Percentiles rank a stretch among this genome's conserved stretches.
Evolutionary conservation across 1,284 basidiomycete genomes (phyloP).

Genomic region (Pterula multifida): DNA sequence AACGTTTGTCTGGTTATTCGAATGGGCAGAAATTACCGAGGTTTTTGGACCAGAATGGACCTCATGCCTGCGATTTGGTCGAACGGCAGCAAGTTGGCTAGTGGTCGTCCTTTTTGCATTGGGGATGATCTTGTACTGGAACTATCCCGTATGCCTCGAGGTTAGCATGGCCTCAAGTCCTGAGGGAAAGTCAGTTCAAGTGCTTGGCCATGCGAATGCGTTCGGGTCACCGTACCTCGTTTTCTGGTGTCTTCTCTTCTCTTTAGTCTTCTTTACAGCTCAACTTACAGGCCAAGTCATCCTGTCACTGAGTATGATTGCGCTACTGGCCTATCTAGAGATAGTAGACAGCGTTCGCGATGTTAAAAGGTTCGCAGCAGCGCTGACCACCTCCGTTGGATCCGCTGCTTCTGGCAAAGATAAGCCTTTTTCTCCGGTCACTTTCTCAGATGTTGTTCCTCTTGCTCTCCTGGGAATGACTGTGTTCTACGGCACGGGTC

Average conservation of each 20-base stretch:
- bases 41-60: slow-evolving; percentile 29
- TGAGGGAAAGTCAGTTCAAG: slow-evolving; percentile 38
- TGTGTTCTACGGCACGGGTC: slow-evolving; percentile 82
- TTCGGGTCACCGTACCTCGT: slow-evolving; percentile 83
- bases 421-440: slow-evolving; percentile 23
- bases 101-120: slow-evolving; percentile 22
- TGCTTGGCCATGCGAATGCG: slow-evolving; percentile 85
- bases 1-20: slow-evolving; percentile 65
- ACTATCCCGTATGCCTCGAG: slow-evolving; percentile 61
- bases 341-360: slow-evolving; percentile 73
- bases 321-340: slow-evolving; percentile 65
- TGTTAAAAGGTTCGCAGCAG: slow-evolving; percentile 41
- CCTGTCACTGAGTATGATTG: slow-evolving; percentile 50
- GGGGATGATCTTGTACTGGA: slow-evolving; percentile 57
- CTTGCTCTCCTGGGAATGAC: slow-evolving; percentile 68
- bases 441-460: slow-evolving; percentile 60
- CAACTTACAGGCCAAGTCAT: slow-evolving; percentile 80
- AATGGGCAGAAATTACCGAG: slow-evolving; percentile 58
- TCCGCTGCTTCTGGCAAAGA: slow-evolving; percentile 10
- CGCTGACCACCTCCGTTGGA: slow-evolving; percentile 30
- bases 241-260: slow-evolving; percentile 61
- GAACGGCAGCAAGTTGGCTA: slow-evolving; percentile 39
- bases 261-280: slow-evolving; percentile 52
- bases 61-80: slow-evolving; percentile 41
- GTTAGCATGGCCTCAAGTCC: slow-evolving; percentile 23